These are phyloP conservation scores for Fagopyrum tataricum DNA, from an alignment of 148 eudicot species.

Conservation along the genomic window DNA sequence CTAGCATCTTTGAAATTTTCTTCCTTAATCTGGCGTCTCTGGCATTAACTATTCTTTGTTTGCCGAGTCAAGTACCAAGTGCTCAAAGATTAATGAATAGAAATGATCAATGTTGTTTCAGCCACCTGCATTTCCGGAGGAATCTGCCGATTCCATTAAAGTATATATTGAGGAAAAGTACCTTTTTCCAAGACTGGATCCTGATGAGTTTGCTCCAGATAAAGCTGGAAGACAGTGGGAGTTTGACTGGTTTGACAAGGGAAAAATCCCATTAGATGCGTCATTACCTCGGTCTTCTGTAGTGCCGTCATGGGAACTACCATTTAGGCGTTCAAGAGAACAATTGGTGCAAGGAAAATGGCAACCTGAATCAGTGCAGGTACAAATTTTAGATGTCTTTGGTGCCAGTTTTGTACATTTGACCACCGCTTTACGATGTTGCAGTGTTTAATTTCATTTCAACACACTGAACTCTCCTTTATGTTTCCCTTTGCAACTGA, in stretches of 20 bases:
- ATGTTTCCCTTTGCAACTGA: not conserved
- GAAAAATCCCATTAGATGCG: conserved; percentile 63
- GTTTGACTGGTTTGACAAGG: conserved; percentile 89
- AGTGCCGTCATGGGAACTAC: conserved; percentile 84
- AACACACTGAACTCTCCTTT: not conserved
- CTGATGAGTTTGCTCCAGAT: conserved; percentile 79
- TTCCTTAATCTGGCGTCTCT: not conserved
- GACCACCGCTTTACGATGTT: not conserved
- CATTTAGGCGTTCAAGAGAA: conserved; percentile 63
- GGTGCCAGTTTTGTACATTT: not conserved
- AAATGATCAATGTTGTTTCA: conserved; percentile 24
- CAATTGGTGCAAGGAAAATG: conserved; percentile 34
- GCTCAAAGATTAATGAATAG: not conserved
- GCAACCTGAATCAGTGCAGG: conserved; percentile 90
- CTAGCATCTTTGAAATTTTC: not conserved
- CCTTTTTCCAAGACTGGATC: conserved; percentile 72
- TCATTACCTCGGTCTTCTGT: conserved; percentile 73
- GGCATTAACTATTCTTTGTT: not conserved
- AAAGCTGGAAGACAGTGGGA: conserved; percentile 90
- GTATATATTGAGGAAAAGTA: conserved; percentile 68
- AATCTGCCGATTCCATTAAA: conserved; percentile 68
- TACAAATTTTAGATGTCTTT: conserved; percentile 17
- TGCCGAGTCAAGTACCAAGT: not conserved
- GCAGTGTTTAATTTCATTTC: not conserved
- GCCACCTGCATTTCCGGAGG: conserved; percentile 92